Evolutionary conservation across 2,329 filamentous ascomycete species (phyloP), one percentile per base, ranked within the genome.

Genomic region (Ceratocystis destructans): DNA sequence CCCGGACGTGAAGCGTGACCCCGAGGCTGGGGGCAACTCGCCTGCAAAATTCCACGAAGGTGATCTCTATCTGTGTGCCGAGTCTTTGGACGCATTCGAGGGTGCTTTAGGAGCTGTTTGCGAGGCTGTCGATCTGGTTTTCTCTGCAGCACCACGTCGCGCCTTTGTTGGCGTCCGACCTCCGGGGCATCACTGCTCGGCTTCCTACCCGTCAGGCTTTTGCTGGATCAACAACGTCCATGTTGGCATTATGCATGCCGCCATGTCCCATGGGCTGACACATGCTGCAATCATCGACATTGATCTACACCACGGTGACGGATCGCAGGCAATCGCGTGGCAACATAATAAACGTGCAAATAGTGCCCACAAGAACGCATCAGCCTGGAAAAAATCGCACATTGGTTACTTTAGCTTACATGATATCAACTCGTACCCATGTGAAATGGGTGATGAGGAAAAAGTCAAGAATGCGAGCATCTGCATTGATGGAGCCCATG

Each of bases 211-310:
- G 0, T 96, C 93, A 1, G 94, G 94, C 0, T 99, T 99, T 73
- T 99, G 94, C 77, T 99, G 94, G 93, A 78, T 99, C 63, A 99
- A 99, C 75, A 99, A 99, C 73, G 91, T 99, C 0, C 93, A 97
- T 73, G 90, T 99, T 25, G 94, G 93, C 0, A 96, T 99, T 70
- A 89, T 95, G 74, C 89, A 99, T 74, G 93, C 87, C 10, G 87
- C 90, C 22, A 84, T 93, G 69, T 83, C 82, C 48, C 88, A 99
- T 72, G 91, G 88, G 0, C 78, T 97, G 33, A 97, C 93, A 0
- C 94, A 99, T 74, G 93, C 92, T 0, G 94, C 90, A 10, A 97
- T 96, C 69, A 85, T 96, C 70, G 91, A 96, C 73, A 93, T 96
- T 73, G 90, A 96, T 74, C 79, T 96, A 25, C 91, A 96, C 72